Base-by-base conservation (phyloP, 2,329 filamentous ascomycete genomes). In the Penicillium rolfsii region DNA sequence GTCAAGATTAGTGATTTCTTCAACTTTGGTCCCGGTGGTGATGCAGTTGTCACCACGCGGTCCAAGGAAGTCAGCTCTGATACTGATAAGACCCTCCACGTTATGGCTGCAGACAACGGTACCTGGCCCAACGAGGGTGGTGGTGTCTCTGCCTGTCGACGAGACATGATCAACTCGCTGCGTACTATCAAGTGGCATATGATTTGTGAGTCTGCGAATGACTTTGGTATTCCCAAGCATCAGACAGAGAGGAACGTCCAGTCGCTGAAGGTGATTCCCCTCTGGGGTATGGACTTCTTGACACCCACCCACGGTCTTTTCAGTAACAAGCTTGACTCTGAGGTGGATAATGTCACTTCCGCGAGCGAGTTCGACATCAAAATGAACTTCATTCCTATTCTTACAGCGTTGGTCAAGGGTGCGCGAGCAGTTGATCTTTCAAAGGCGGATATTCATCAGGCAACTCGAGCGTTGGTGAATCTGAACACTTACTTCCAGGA, bases 221-320 rank as follows among this genome's bases (percentile, higher is more conserved):
- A 85, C 61, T 85, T 80, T 62, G 83, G 83, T 33, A 77, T 84
- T 22, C 83, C 83, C 5, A 80, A 83, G 19, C 83, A 84, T 70
- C 83, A 85, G 69, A 82, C 83, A 0, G 83, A 85, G 71, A 79
- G 79, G 65, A 85, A 84, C 59, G 78, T 85, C 9, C 81, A 84
- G 66, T 84, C 83, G 0, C 70, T 85, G 59, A 84, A 84, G 64
- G 74, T 84, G 19, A 74, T 85, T 38, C 83, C 83, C 3, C 76
- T 85, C 0, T 85, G 83, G 83, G 83, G 83, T 3, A 70, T 85
- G 52, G 83, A 85, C 60, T 80, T 81, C 52, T 77, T 83, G 55
- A 83, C 78, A 4, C 81, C 83, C 1, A 81, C 79, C 19, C 83
- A 85, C 63, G 83, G 83, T 35, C 73, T 85, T n/a, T 81, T 85